These are phyloP conservation scores for Leishmania tarentolae DNA, from an alignment of 208 protist genomes.

Conservation along the genomic window DNA sequence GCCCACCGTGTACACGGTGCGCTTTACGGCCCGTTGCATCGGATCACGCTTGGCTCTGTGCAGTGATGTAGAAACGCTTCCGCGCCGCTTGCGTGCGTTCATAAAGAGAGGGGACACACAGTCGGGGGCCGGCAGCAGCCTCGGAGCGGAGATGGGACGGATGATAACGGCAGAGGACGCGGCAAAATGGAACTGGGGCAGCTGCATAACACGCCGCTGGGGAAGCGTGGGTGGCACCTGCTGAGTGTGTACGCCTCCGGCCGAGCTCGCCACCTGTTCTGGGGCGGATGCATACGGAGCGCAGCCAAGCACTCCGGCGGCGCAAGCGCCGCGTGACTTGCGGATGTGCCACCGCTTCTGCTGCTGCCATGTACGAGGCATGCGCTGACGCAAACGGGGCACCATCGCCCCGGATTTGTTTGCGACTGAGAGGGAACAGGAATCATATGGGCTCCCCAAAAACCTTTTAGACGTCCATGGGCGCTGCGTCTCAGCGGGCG, in stretches of 20 bases:
- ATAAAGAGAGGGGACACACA: neutral
- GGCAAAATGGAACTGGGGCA: neutral
- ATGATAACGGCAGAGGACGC: no score
- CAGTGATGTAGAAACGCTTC: neutral
- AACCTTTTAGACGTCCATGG: constrained; percentile 10
- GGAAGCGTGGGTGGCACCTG: neutral
- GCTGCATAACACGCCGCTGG: neutral
- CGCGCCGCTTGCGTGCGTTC: neutral
- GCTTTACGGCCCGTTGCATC: constrained; percentile 28
- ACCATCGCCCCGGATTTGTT: neutral
- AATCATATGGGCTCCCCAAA: neutral
- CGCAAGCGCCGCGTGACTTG: neutral
- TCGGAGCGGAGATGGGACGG: no score
- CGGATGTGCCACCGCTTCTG: constrained; percentile 12
- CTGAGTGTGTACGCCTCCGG: neutral
- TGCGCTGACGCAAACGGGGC: neutral
- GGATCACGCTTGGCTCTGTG: constrained; percentile 25
- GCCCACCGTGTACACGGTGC: constrained; percentile 27
- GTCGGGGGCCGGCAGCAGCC: neutral
- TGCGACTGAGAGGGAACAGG: neutral
- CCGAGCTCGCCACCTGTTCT: neutral
- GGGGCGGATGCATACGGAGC: neutral
- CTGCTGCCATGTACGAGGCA: constrained; percentile 27
- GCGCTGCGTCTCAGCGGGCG: constrained; percentile 18
- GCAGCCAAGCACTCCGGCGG: neutral